Evolutionary conservation across 768 basidiomycete species (phyloP).

Genomic region (Lactifluus pinguis): DNA sequence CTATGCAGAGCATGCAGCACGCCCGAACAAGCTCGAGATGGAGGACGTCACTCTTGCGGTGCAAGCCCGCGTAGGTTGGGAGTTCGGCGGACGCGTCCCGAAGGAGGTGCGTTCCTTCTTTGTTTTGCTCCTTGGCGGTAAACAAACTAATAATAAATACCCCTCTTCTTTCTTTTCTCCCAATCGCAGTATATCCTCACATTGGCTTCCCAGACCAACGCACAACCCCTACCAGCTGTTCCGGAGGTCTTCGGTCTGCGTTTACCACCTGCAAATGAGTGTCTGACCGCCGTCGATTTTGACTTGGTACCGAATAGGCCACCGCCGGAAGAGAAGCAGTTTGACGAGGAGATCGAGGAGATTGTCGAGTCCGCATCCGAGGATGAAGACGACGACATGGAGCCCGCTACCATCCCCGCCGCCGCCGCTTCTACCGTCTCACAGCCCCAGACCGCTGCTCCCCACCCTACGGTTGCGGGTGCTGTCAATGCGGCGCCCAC

Average conservation of each 20-base stretch:
- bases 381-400: slow-evolving; percentile 61
- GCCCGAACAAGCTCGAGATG: slow-evolving; percentile 69
- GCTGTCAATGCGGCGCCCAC: slow-evolving; percentile 54
- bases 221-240: slow-evolving; percentile 71
- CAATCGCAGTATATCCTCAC: slow-evolving; percentile 61
- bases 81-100: slow-evolving; percentile 80
- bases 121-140: too few relatives aligned
- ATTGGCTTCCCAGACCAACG: slow-evolving; percentile 76
- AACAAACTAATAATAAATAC: background rate
- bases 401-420: slow-evolving; percentile 46
- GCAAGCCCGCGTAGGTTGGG: slow-evolving; percentile 88
- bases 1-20: slow-evolving; percentile 80
- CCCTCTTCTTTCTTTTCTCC: too few relatives aligned
- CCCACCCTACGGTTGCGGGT: slow-evolving; percentile 16
- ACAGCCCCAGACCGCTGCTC: slow-evolving; percentile 14
- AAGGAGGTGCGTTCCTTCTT: slow-evolving; percentile 56
- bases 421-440: slow-evolving; percentile 7
- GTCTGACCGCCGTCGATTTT: slow-evolving; percentile 75
- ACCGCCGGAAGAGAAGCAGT: slow-evolving; percentile 64
- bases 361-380: slow-evolving; percentile 67
- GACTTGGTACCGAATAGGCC: slow-evolving; percentile 81
- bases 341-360: slow-evolving; percentile 77
- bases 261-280: slow-evolving; percentile 57
- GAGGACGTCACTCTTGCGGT: slow-evolving; percentile 77
- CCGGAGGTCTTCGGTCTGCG: slow-evolving; percentile 84